phyloP scores from a whole-genome alignment of 1,284 basidiomycete species.

The Ganoderma sinense region DNA sequence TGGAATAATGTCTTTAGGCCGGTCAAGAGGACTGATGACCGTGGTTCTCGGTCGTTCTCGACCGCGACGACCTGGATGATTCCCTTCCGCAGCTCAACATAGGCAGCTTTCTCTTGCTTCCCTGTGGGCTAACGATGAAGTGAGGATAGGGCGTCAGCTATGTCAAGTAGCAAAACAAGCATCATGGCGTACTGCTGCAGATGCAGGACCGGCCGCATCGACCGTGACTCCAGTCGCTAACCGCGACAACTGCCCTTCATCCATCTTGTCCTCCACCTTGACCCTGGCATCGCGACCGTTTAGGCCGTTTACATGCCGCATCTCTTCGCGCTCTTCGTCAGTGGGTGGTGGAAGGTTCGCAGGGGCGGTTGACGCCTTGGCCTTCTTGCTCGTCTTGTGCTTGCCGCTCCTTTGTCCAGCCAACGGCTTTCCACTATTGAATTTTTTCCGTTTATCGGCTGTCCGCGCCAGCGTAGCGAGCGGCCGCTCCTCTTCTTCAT shows the following conservation, averaged over 20 bases:
- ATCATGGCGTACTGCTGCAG: conserved; percentile 51
- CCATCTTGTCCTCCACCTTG: conserved; percentile 81
- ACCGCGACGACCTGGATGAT: conserved; percentile 90
- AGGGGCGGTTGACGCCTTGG: conserved; percentile 62
- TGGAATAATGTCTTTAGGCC: conserved; percentile 98
- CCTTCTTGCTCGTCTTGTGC: conserved; percentile 64
- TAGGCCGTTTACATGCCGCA: conserved; percentile 52
- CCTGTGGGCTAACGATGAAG: conserved; percentile 49
- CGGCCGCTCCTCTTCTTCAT: conserved; percentile 68
- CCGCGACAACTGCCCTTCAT: conserved; percentile 74
- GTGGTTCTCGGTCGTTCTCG: conserved; percentile 82
- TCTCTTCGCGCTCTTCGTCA: conserved; percentile 50
- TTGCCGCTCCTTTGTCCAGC: conserved; percentile 57
- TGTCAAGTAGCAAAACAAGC: too few relatives aligned
- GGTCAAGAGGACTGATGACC: conserved; percentile 87
- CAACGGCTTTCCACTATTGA: conserved; percentile 18
- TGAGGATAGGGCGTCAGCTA: conserved; percentile 18
- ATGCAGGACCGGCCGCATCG: conserved; percentile 62
- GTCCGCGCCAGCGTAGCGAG: conserved; percentile 56
- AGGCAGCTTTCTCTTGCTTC: conserved; percentile 80
- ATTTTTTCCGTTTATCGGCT: conserved; percentile 25
- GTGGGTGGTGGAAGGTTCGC: conserved; percentile 45
- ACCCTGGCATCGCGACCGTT: conserved; percentile 62
- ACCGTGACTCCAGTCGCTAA: conserved; percentile 84
- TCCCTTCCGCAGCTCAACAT: conserved; percentile 83